Base-by-base conservation (phyloP, 768 basidiomycete species). In the Leccinum rimulosum region DNA sequence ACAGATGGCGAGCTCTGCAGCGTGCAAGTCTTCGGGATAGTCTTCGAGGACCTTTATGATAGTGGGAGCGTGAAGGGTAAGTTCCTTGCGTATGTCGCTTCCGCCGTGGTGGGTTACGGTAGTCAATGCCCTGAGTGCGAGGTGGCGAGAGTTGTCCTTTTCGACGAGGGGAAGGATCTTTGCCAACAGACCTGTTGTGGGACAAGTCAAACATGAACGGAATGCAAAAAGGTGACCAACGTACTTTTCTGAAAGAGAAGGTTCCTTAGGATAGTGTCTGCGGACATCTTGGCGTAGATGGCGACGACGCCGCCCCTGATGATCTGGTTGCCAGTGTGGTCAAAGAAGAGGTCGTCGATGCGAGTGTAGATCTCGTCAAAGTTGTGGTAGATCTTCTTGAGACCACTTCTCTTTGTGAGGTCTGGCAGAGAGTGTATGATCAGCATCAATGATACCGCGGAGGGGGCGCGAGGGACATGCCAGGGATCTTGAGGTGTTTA, bases 51-150 rank as follows among this genome's bases (percentile, higher is more conserved):
- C 67, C 30, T 73, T 76, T 15, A 82, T 62, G 10, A 88, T 71
- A 14, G 64, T 66, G 10, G 75, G 67, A 35, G 78, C 71, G 52
- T 75, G 77, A 2, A 72, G 64, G 0, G 84, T 83, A 54, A 88
- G 82, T 56, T 80, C 80, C 49, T 73, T 66, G 38, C 82, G 81
- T 28, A 81, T 77, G 17, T 77, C 72, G 3, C 66, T 59, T 6
- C 85, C 85, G 4, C 85, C 84, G 50, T 87, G 85, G 59, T 84
- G 86, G 0, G 86, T 87, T 11, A 87, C 77, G 25, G 80, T 84
- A 0, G 78, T 78, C 22, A 89, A 70, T 0, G 84, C 79, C 30
- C 80, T 80, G 10, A 88, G 73, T 8, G 83, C 84, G 52, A 85
- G 69, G 61, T 80, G 77, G 1, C 83, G 79, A 3, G 80, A 83